These are phyloP conservation scores for Withania somnifera DNA, from an alignment of 305 asterid genomes.

Conservation along the genomic window DNA sequence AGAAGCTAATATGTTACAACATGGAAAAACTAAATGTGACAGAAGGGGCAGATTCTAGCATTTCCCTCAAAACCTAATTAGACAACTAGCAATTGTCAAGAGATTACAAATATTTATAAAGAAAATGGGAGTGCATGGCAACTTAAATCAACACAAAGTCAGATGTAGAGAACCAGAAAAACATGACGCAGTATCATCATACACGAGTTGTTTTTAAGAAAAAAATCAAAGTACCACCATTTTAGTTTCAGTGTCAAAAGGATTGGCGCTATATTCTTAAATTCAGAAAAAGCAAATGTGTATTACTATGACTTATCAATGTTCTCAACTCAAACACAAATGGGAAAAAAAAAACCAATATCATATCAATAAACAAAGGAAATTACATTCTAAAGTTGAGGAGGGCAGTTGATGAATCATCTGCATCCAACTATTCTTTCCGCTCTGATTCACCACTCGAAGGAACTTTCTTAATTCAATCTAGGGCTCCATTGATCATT, in stretches of 20 bases:
- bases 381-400: not conserved
- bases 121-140: not conserved
- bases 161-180: not conserved
- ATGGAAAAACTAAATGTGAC: not conserved
- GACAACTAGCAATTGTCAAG: not conserved
- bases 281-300: not conserved
- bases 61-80: not conserved
- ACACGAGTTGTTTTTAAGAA: too few relatives aligned
- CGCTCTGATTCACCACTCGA: not conserved
- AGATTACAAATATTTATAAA: not conserved
- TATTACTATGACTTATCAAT: not conserved
- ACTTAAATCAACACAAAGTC: not conserved
- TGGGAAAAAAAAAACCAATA: not conserved
- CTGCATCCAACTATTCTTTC: not conserved
- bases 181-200: too few relatives aligned
- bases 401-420: not conserved
- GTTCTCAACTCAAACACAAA: not conserved
- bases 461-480: not conserved
- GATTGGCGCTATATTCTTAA: not conserved
- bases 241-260: not conserved
- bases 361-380: not conserved
- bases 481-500: not conserved
- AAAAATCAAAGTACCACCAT: not conserved
- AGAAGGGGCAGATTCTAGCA: not conserved
- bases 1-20: not conserved